Evolutionary conservation across 2,329 filamentous ascomycete species (phyloP), one percentile per base, ranked within the genome.

Genomic region (Sarocladium strictum): DNA sequence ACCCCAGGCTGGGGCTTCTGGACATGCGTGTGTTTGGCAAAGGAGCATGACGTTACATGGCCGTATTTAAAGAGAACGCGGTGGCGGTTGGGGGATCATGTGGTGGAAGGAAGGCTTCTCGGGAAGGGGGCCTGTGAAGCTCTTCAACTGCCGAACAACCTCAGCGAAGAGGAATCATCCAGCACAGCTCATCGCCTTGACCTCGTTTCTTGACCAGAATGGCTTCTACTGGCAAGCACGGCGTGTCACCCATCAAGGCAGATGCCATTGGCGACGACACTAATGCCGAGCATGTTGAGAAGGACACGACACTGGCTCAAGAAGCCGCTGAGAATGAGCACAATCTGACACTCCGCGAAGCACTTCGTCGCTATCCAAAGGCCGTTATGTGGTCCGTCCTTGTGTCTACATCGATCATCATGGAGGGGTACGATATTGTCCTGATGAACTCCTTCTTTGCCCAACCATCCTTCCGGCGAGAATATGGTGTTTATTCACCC

Each of bases 361-460:
- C 68, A 2, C 57, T 70, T 10, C 56, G 59, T 1, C 57, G 59
- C 32, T 68, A 69, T 55, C 69, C 64, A 23, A 64, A 66, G 62
- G 71, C 71, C 2, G 64, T 72, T 32, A 56, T 65, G n/a, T 72
- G 69, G 69, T 68, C 67, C 19, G 57, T 71, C 2, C 47, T 69
- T 7, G 59, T 72, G 4, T 69, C 68, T 23, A 63, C 65, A 47
- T 67, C 67, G 9, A 68, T 75, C 50, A 67, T 76, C 57, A 75
- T 75, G 73, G 73, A 75, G 37, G 72, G 69, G n/a, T 71, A 71
- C 53, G 69, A 71, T 19, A 68, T 64, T 3, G 67, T 64, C 17
- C 58, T 71, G 0, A 64, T 73, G 10, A 61, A 59, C 57, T 71
- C 67, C 55, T 71, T 72, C 53, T 72, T 68, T 53, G 69, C 65